These are phyloP conservation scores for Kuraishia piskuri DNA, from an alignment of 805 yeast species.

Conservation along the genomic window DNA sequence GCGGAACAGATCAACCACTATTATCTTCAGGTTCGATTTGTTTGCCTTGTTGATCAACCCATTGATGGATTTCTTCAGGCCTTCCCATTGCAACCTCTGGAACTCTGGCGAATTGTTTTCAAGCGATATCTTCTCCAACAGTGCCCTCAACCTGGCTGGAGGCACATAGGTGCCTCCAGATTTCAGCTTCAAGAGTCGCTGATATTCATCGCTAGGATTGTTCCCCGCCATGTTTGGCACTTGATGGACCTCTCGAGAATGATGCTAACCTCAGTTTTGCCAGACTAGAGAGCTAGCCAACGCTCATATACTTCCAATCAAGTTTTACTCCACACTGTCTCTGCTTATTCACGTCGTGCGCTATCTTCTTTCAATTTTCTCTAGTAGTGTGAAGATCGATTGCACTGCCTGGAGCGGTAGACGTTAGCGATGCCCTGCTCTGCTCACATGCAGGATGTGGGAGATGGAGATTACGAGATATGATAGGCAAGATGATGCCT, in stretches of 20 bases:
- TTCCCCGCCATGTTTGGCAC: not conserved
- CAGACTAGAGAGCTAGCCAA: not conserved
- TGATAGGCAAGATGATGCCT: too few relatives aligned
- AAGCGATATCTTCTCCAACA: conserved; percentile 20
- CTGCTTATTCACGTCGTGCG: not conserved
- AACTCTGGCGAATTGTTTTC: conserved; percentile 21
- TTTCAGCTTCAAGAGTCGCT: conserved; percentile 26
- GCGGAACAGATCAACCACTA: conserved; percentile 41
- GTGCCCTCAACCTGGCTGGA: conserved; percentile 39
- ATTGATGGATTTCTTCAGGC: conserved; percentile 36
- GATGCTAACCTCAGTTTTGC: too few relatives aligned
- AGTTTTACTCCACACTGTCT: not conserved
- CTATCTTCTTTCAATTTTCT: not conserved
- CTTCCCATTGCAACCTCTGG: conserved; percentile 54
- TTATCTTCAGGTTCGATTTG: conserved; percentile 35
- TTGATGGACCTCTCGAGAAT: not conserved
- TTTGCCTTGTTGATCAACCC: conserved; percentile 38
- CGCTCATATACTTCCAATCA: not conserved
- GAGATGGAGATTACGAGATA: too few relatives aligned
- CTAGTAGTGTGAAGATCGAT: not conserved
- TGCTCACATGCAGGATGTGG: not conserved
- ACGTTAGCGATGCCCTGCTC: too few relatives aligned
- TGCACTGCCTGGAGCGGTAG: not conserved
- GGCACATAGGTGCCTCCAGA: conserved; percentile 45
- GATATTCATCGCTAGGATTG: conserved; percentile 20